Conservation (phyloP, 1,139 yeast genomes). For the Blastobotrys malaysiensis region DNA sequence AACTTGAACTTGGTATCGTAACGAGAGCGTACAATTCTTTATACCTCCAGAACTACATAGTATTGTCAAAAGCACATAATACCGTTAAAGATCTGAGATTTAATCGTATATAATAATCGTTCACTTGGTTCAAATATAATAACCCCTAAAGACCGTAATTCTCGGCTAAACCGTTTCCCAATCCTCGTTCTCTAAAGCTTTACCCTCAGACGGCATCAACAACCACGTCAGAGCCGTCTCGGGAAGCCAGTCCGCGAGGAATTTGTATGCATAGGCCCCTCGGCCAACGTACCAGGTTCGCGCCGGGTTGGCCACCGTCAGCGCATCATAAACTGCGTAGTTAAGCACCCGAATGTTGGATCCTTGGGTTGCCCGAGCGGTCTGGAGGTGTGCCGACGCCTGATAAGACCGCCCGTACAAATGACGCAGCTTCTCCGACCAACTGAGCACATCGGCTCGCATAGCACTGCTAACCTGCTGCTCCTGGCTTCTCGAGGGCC, state of each 20-base stretch:
- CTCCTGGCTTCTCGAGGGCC: constrained; percentile 17
- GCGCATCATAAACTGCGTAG: constrained; percentile 34
- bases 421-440: constrained; percentile 37
- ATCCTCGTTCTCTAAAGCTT: constrained; percentile 14
- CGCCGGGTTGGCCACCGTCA: constrained; percentile 28
- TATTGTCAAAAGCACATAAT: too few species aligned
- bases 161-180: constrained; percentile 23
- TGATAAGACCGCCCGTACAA: constrained; percentile 35
- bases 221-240: constrained; percentile 34
- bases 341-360: constrained; percentile 31
- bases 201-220: constrained; percentile 23
- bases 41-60: too few species aligned
- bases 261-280: constrained; percentile 35
- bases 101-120: too few species aligned
- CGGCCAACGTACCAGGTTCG: constrained; percentile 37
- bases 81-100: too few species aligned
- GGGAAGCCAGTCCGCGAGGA: constrained; percentile 31
- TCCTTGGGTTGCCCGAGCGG: constrained; percentile 30
- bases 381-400: constrained; percentile 31
- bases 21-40: too few species aligned
- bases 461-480: constrained; percentile 30
- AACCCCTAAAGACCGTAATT: too few species aligned
- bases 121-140: too few species aligned
- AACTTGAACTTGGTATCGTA: too few species aligned
- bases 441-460: constrained; percentile 37